phyloP scores from a whole-genome alignment of 306 rosid species.

The Vachellia collinsii region DNA sequence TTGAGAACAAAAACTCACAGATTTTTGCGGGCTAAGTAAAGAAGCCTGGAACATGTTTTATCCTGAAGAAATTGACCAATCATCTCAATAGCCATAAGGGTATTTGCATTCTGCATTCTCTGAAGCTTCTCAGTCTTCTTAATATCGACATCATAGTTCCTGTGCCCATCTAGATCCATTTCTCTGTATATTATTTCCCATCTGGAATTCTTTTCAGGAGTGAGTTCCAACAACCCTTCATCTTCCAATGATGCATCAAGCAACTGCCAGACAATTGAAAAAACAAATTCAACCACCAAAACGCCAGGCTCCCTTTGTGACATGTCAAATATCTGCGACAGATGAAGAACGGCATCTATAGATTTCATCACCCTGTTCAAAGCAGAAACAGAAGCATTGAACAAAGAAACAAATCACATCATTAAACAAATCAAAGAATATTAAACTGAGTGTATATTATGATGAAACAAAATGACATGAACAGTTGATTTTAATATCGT shows the following conservation, averaged over 20 bases:
- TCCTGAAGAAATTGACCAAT: slow-evolving; percentile 68
- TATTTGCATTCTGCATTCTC: slow-evolving; percentile 57
- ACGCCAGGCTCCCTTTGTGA: slow-evolving; percentile 68
- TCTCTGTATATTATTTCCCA: slow-evolving; percentile 54
- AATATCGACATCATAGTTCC: slow-evolving; percentile 46
- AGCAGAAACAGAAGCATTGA: slow-evolving; percentile 28
- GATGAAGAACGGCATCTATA: slow-evolving; percentile 57
- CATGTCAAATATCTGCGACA: slow-evolving; percentile 53
- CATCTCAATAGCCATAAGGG: slow-evolving; percentile 63
- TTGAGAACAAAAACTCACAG: slow-evolving; percentile 49
- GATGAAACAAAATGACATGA: background rate
- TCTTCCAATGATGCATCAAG: slow-evolving; percentile 82
- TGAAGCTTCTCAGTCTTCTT: slow-evolving; percentile 53
- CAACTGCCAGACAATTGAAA: slow-evolving; percentile 67
- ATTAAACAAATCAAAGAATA: background rate
- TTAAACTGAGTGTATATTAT: background rate
- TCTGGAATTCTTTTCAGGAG: slow-evolving; percentile 49
- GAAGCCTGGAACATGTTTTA: slow-evolving; percentile 68
- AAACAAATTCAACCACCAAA: slow-evolving; percentile 69
- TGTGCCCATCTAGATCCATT: slow-evolving; percentile 47
- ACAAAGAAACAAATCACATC: background rate
- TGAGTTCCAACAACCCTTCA: slow-evolving; percentile 69
- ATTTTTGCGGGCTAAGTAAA: slow-evolving; percentile 68
- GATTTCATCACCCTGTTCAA: slow-evolving; percentile 65
- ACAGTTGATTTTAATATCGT: background rate